phyloP scores from a whole-genome alignment of 75 land plant genomes.

The Sequoia sempervirens region DNA sequence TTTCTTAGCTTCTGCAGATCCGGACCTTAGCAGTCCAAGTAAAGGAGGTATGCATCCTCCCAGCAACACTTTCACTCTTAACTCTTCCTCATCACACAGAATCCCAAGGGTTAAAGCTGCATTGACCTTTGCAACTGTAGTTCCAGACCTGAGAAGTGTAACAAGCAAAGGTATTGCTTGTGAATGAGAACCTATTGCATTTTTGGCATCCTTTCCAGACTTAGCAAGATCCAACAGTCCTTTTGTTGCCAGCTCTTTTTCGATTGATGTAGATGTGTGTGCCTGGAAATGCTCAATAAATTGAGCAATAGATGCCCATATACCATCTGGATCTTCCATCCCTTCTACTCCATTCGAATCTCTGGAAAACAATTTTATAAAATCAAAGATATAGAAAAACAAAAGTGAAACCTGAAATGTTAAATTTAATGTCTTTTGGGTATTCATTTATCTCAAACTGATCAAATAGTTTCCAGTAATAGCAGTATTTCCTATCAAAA shows the following conservation, averaged over 20 bases:
- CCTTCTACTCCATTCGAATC: constrained; percentile 31
- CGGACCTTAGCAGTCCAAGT: constrained; percentile 68
- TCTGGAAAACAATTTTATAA: constrained; percentile 12
- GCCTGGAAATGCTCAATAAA: constrained; percentile 61
- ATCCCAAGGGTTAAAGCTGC: constrained; percentile 66
- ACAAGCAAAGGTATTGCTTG: constrained; percentile 90
- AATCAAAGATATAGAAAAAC: background rate
- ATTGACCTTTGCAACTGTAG: constrained; percentile 66
- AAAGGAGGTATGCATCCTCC: constrained; percentile 97
- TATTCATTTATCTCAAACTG: background rate
- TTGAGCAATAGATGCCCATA: constrained; percentile 60
- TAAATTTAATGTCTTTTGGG: background rate
- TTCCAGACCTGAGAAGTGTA: constrained; percentile 68
- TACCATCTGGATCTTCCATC: constrained; percentile 59
- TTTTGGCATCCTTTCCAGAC: constrained; percentile 49
- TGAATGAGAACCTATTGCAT: constrained; percentile 70
- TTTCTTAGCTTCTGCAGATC: constrained; percentile 56
- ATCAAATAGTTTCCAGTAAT: background rate
- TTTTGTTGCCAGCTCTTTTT: constrained; percentile 55
- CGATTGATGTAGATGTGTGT: constrained; percentile 38
- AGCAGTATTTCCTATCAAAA: background rate
- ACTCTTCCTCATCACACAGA: constrained; percentile 77
- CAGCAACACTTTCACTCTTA: constrained; percentile 77
- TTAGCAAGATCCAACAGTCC: constrained; percentile 42
- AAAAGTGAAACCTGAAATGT: background rate